Evolutionary conservation across 2,329 filamentous ascomycete genomes (phyloP), one percentile per base, ranked within the genome.

Genomic region (Calonectria hongkongensis): DNA sequence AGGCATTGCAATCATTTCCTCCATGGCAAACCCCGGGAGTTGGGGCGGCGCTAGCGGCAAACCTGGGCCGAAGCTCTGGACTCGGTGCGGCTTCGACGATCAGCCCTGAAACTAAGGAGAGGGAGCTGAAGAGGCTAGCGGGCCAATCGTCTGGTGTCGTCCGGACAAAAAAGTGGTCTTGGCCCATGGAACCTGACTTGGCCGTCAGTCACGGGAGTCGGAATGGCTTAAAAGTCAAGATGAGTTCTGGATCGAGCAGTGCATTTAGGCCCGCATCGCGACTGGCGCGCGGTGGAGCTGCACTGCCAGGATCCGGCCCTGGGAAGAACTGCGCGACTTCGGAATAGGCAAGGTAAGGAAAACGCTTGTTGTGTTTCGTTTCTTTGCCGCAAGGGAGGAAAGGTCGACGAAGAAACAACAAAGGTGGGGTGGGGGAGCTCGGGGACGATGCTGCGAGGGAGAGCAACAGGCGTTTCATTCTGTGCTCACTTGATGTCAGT

Each of bases 31-130:
- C 36, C 58, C 36, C 8, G n/a, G 28, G 16, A 28, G 7, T 39
- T 54, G 43, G 54, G 64, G 48, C 41, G 10, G 56, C 48, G 64
- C 69, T 71, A 71, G 56, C 69, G 64, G 69, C 56, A 67, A 43
- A 54, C 36, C 36, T 48, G 51, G 13, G 2, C 27, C 10, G 25
- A 66, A 51, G 51, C 18, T 36, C 36, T 50, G 39, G 16, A 18
- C 28, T 58, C 60, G 63, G 62, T 43, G 60, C 45, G 41, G 41
- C 39, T 43, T 16, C 33, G 48, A n/a, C 43, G 56, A 69, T 64
- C 69, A 71, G 69, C 64, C 69, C 56, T 68, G 64, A 50, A 58
- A 68, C 56, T 33, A 67, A 43, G 30, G 62, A 48, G 13, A 41
- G 39, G 27, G 43, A 60, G 69, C 54, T 60, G 54, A 60, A 21